Conservation (phyloP, 2,329 filamentous ascomycete species). For the Dryadomyces quercivorus region DNA sequence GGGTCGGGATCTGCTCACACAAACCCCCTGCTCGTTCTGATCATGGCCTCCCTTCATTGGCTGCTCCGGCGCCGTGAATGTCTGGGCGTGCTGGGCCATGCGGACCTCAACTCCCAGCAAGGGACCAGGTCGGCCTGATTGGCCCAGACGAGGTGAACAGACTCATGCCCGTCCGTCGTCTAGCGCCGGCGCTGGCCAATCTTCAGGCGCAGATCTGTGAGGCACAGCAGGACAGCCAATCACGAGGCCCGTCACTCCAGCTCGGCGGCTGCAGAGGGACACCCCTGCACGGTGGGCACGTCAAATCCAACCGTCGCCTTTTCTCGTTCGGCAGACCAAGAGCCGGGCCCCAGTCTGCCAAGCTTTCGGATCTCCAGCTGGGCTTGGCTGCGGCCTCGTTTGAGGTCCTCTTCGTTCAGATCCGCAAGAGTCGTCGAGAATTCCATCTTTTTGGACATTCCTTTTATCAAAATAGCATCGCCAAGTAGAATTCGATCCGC, state of each 20-base stretch:
- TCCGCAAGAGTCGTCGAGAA: background rate
- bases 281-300: background rate
- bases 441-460: background rate
- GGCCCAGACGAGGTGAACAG: background rate
- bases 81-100: background rate
- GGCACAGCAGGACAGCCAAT: background rate
- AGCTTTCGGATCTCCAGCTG: background rate
- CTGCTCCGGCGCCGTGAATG: background rate
- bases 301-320: background rate
- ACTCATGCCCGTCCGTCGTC: background rate
- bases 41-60: constrained; percentile 1
- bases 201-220: background rate
- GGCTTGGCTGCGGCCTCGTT: background rate
- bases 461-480: background rate
- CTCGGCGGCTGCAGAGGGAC: background rate
- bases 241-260: background rate
- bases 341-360: background rate
- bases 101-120: background rate
- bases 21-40: background rate
- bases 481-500: background rate
- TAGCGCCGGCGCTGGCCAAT: background rate
- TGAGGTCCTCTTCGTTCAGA: background rate
- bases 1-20: background rate
- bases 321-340: background rate
- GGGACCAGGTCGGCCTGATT: background rate